A percentile compares a stretch with the other conserved stretches of the same genome.
Conservation (phyloP, 805 yeast genomes). For the Cyberlindnera suaveolens region DNA sequence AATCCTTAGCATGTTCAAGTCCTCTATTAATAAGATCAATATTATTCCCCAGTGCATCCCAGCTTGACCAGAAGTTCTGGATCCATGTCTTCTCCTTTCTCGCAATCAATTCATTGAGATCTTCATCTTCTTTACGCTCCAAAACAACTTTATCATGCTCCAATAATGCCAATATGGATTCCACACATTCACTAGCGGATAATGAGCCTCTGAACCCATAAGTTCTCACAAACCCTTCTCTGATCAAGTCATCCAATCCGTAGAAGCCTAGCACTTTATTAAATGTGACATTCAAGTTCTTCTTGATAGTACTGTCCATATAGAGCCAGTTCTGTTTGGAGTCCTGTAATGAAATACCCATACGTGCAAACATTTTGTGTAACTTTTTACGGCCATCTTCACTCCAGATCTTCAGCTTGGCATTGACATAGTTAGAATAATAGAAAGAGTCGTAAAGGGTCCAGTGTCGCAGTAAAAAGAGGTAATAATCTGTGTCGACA, state of each 20-base stretch:
- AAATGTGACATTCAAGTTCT: conserved; percentile 63
- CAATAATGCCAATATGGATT: conserved; percentile 75
- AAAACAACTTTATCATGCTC: conserved; percentile 50
- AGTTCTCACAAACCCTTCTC: conserved; percentile 82
- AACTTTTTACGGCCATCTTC: conserved; percentile 84
- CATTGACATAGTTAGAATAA: conserved; percentile 86
- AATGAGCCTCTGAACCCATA: conserved; percentile 85
- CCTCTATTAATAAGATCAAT: conserved; percentile 61
- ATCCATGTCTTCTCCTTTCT: conserved; percentile 63
- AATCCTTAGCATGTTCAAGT: conserved; percentile 70
- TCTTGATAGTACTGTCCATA: conserved; percentile 75
- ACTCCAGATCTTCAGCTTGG: conserved; percentile 83
- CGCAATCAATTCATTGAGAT: conserved; percentile 28
- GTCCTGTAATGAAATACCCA: conserved; percentile 89
- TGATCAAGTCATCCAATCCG: conserved; percentile 74
- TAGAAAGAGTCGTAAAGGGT: conserved; percentile 84
- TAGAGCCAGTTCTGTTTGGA: conserved; percentile 92
- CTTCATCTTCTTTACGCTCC: conserved; percentile 20
- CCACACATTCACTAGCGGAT: conserved; percentile 91
- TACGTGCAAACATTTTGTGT: conserved; percentile 88
- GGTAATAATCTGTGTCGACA: conserved; percentile 77
- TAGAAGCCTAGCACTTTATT: conserved; percentile 63
- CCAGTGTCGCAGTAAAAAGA: conserved; percentile 88
- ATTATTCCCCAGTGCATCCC: conserved; percentile 52
- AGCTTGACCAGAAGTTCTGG: conserved; percentile 61